Conservation (phyloP, 148 eudicot genomes). For the Chenopodium berlandieri region DNA sequence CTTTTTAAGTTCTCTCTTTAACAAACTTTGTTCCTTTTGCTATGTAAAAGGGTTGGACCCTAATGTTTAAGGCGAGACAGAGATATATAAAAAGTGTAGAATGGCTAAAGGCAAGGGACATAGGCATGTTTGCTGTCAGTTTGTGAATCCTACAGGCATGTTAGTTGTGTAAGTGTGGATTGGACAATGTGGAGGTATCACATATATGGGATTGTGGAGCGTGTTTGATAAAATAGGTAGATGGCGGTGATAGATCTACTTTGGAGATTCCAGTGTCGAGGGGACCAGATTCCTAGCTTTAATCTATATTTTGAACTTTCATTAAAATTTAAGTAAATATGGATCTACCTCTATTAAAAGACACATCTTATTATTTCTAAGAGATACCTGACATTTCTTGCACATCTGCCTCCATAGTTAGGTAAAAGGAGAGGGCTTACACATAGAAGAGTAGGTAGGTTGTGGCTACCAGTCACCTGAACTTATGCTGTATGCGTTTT, state of each 20-base stretch:
- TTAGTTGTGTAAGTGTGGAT: neutral
- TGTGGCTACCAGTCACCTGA: neutral
- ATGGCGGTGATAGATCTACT: neutral
- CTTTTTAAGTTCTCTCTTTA: too few species aligned
- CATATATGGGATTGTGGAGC: neutral
- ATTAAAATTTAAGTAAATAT: too few species aligned
- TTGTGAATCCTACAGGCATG: neutral
- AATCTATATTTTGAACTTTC: too few species aligned
- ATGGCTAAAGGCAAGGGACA: neutral
- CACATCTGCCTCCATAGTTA: neutral
- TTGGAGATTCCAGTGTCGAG: neutral
- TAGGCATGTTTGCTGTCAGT: neutral
- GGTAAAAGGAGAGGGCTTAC: neutral
- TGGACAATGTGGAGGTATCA: neutral
- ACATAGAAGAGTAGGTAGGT: neutral
- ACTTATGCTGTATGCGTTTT: neutral
- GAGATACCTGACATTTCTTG: neutral
- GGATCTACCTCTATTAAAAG: neutral
- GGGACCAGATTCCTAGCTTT: neutral
- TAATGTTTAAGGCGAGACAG: neutral
- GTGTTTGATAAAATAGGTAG: too few species aligned
- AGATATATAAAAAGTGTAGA: neutral
- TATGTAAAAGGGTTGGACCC: neutral
- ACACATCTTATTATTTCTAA: neutral
- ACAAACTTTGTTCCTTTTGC: too few species aligned